Evolutionary conservation across 257 asterid genomes (phyloP).

Genomic region (Ligustrum vulgare): DNA sequence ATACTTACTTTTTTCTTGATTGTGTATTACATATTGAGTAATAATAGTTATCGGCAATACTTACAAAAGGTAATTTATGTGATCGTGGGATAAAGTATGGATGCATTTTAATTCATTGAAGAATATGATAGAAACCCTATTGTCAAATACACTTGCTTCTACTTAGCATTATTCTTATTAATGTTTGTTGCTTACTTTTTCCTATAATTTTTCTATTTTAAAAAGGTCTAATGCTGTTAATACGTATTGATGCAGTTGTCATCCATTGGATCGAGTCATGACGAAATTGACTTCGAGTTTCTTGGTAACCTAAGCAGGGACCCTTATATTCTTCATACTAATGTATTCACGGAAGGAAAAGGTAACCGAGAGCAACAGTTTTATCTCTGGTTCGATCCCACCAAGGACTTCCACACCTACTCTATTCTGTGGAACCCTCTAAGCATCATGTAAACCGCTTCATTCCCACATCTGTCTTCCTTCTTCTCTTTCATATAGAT

Average conservation of each 20-base stretch:
- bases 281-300: constrained; percentile 11
- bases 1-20: too few relatives aligned
- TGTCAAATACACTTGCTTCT: neutral
- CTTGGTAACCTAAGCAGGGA: constrained; percentile 15
- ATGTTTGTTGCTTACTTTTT: neutral
- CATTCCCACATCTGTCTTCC: neutral
- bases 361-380: constrained; percentile 9
- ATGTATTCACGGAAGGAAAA: constrained; percentile 2
- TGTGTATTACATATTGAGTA: too few relatives aligned
- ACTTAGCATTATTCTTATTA: neutral
- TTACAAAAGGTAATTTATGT: too few relatives aligned
- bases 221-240: neutral
- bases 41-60: too few relatives aligned
- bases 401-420: constrained; percentile 15
- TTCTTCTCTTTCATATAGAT: neutral
- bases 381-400: constrained; percentile 19
- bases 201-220: neutral
- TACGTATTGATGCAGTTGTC: neutral
- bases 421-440: constrained; percentile 16
- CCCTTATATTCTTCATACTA: constrained; percentile 13
- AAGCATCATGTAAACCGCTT: constrained; percentile 7
- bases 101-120: too few relatives aligned
- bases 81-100: too few relatives aligned
- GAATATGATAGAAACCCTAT: too few relatives aligned
- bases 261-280: constrained; percentile 2